These are phyloP conservation scores for Parastagonospora avenae DNA, from an alignment of 2,329 filamentous ascomycete genomes.

Conservation along the genomic window DNA sequence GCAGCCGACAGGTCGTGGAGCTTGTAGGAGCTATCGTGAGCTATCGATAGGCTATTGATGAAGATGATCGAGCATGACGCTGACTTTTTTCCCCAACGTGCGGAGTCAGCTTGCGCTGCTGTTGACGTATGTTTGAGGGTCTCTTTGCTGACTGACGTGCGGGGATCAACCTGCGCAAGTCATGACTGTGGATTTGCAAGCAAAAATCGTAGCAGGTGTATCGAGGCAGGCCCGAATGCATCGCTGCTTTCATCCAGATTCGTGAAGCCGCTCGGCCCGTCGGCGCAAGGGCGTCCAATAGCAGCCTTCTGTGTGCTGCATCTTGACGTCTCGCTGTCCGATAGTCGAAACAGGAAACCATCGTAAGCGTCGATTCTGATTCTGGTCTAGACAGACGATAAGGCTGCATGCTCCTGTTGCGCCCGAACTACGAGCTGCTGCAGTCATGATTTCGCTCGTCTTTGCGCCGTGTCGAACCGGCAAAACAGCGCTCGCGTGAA, in stretches of 20 bases:
- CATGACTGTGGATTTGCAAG: neutral
- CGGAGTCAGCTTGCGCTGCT: too few species aligned
- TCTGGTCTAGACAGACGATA: neutral
- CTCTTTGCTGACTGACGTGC: neutral
- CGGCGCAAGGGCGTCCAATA: slow-evolving; percentile 1
- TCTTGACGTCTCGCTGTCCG: slow-evolving; percentile 2
- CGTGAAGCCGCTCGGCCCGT: slow-evolving; percentile 2
- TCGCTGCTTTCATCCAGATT: neutral
- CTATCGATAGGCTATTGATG: slow-evolving; percentile 11
- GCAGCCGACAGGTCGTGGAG: slow-evolving; percentile 15
- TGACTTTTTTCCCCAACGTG: slow-evolving; percentile 6
- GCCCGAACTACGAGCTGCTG: too few species aligned
- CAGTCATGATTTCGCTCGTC: too few species aligned
- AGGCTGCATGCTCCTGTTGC: neutral
- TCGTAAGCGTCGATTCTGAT: neutral
- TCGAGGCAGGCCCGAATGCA: neutral
- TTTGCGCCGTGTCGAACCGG: too few species aligned
- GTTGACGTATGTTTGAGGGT: neutral
- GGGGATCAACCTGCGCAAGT: neutral
- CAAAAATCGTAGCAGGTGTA: neutral
- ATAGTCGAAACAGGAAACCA: neutral
- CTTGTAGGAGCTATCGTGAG: slow-evolving; percentile 14
- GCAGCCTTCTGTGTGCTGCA: neutral
- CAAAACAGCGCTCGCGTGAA: neutral
- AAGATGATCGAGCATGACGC: slow-evolving; percentile 14